A percentile compares a stretch with the other conserved stretches of the same genome.
phyloP scores from a whole-genome alignment of 23 red algal genomes.

The Gracilaria vermiculophylla region DNA sequence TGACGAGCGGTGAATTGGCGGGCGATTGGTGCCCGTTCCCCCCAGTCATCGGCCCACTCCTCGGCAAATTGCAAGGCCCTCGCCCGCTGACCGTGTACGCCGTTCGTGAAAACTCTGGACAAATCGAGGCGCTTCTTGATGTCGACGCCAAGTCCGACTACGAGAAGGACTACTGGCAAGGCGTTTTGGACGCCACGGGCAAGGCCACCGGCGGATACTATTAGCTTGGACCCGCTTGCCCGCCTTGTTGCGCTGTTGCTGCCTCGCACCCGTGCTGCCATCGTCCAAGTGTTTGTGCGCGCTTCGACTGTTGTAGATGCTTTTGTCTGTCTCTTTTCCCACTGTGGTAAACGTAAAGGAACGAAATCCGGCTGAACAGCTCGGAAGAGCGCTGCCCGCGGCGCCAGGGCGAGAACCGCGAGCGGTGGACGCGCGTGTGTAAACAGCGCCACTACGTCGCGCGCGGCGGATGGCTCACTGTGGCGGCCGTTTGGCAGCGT shows the following conservation, averaged over 20 bases:
- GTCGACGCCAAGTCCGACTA: slow-evolving; percentile 87
- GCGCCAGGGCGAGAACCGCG: no score
- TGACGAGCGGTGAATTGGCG: slow-evolving; percentile 79
- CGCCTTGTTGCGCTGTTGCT: not conserved
- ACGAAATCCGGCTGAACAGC: not conserved
- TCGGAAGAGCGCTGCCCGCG: no score
- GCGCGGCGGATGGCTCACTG: no score
- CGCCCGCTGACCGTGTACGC: slow-evolving; percentile 77
- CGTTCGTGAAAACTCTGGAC: slow-evolving; percentile 89
- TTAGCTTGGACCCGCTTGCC: slow-evolving; percentile 13
- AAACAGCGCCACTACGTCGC: no score
- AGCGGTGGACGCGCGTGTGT: no score
- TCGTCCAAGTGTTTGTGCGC: not conserved
- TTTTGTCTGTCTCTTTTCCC: not conserved
- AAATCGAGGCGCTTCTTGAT: slow-evolving; percentile 90
- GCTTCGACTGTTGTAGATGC: not conserved
- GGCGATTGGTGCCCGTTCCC: slow-evolving; percentile 97
- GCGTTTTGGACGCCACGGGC: slow-evolving; percentile 89
- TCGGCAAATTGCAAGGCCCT: slow-evolving; percentile 89
- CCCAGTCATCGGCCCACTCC: slow-evolving; percentile 85
- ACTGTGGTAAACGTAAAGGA: not conserved
- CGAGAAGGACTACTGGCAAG: slow-evolving; percentile 95
- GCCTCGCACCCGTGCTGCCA: not conserved
- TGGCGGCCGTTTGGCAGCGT: no score
- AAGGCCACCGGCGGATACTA: slow-evolving; percentile 97